Conservation (phyloP, 768 basidiomycete species). For the Mycena leptocephala region DNA sequence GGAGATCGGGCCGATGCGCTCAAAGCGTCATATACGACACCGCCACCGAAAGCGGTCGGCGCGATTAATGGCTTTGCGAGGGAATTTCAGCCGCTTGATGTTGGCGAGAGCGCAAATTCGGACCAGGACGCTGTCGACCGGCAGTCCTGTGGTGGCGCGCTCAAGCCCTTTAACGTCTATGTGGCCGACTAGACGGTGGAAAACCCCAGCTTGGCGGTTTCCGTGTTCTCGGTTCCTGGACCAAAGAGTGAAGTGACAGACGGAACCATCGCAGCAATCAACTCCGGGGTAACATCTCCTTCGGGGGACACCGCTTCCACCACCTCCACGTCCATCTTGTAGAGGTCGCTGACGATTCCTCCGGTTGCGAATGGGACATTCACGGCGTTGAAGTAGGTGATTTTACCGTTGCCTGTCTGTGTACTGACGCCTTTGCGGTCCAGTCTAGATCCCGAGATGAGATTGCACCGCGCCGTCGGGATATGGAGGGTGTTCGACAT, state of each 20-base stretch:
- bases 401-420: conserved; percentile 20
- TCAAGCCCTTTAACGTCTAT: conserved; percentile 40
- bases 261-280: conserved; percentile 23
- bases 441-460: conserved; percentile 30
- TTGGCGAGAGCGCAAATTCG: conserved; percentile 31
- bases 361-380: conserved; percentile 14
- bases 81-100: conserved; percentile 29
- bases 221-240: conserved; percentile 6
- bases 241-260: conserved; percentile 19
- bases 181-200: conserved; percentile 36
- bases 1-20: too few species aligned
- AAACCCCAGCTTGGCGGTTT: conserved; percentile 7
- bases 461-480: conserved; percentile 23
- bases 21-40: too few species aligned
- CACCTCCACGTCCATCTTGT: conserved; percentile 28
- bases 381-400: conserved; percentile 14
- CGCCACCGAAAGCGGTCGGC: too few species aligned
- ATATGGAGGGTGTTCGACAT: conserved; percentile 29
- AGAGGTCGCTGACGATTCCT: conserved; percentile 3
- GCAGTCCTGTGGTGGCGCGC: conserved; percentile 26
- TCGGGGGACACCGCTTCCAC: neutral
- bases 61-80: too few species aligned
- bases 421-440: conserved; percentile 26
- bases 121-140: conserved; percentile 22
- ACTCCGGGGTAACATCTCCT: neutral